These are phyloP conservation scores for Wickerhamiella brachini DNA, from an alignment of 805 yeast species.

Conservation along the genomic window DNA sequence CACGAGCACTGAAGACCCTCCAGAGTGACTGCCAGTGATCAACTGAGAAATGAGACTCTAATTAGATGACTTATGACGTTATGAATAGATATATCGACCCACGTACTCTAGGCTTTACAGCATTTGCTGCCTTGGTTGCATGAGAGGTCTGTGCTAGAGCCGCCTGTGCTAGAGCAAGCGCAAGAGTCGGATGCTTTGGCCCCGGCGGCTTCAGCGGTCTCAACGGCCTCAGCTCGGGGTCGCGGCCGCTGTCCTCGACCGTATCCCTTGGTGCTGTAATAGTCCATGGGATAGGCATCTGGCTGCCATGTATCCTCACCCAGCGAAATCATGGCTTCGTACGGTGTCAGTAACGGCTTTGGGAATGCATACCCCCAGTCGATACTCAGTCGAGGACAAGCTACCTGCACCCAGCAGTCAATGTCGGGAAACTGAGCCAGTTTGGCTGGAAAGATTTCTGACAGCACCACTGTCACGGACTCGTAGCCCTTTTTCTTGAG, in stretches of 20 bases:
- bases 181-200: too few relatives aligned
- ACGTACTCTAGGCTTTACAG: too few relatives aligned
- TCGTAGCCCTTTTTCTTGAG: constrained; percentile 43
- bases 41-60: neutral
- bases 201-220: too few relatives aligned
- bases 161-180: too few relatives aligned
- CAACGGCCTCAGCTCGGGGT: too few relatives aligned
- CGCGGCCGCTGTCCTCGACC: constrained; percentile 71
- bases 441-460: constrained; percentile 89
- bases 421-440: constrained; percentile 83
- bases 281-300: constrained; percentile 85
- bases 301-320: constrained; percentile 38
- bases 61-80: neutral
- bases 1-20: neutral
- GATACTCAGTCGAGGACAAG: constrained; percentile 89
- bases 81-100: neutral
- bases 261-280: constrained; percentile 77
- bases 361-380: constrained; percentile 99
- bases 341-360: constrained; percentile 85
- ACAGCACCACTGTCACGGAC: constrained; percentile 68
- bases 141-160: too few relatives aligned
- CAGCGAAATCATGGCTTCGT: constrained; percentile 86
- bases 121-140: too few relatives aligned
- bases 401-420: constrained; percentile 93
- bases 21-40: neutral